Evolutionary conservation across 2,329 filamentous ascomycete species (phyloP).

Genomic region (Talaromyces atroroseus): DNA sequence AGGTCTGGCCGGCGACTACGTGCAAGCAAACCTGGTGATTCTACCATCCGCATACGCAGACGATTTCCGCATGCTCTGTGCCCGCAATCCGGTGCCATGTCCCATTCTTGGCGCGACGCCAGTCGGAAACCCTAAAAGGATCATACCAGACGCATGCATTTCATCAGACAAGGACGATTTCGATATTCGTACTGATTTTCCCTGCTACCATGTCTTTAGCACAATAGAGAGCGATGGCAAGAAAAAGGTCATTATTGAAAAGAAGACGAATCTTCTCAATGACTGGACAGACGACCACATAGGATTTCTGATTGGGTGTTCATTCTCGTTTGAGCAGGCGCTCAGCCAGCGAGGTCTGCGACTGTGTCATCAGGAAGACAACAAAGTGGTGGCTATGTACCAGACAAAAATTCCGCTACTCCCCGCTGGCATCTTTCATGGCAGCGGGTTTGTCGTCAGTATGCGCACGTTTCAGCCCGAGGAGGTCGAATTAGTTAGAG

Average conservation of each 20-base stretch:
- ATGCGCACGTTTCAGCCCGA: constrained; percentile 54
- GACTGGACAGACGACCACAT: constrained; percentile 57
- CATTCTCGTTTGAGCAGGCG: constrained; percentile 58
- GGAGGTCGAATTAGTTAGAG: constrained; percentile 50
- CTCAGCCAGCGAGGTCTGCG: constrained; percentile 47
- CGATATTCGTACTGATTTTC: constrained; percentile 55
- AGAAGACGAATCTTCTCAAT: constrained; percentile 38
- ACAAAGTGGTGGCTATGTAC: constrained; percentile 58
- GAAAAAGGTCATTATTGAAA: constrained; percentile 36
- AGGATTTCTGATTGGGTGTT: constrained; percentile 60
- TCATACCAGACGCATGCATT: not conserved
- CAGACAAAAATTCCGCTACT: constrained; percentile 52
- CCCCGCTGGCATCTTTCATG: constrained; percentile 55
- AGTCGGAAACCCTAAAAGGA: constrained; percentile 32
- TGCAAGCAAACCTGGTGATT: constrained; percentile 60
- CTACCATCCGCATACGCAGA: constrained; percentile 52
- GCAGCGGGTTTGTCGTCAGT: constrained; percentile 54
- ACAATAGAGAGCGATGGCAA: constrained; percentile 23
- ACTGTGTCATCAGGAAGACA: constrained; percentile 46
- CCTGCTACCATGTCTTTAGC: constrained; percentile 54
- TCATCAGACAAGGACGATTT: constrained; percentile 27
- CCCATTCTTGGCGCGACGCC: constrained; percentile 48
- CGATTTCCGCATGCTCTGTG: constrained; percentile 56
- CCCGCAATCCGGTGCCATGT: constrained; percentile 58
- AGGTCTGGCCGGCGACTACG: constrained; percentile 50